Percentiles rank a stretch among this genome's conserved stretches.
These are phyloP conservation scores for Candida saitoana DNA, from an alignment of 805 yeast genomes.

Conservation along the genomic window DNA sequence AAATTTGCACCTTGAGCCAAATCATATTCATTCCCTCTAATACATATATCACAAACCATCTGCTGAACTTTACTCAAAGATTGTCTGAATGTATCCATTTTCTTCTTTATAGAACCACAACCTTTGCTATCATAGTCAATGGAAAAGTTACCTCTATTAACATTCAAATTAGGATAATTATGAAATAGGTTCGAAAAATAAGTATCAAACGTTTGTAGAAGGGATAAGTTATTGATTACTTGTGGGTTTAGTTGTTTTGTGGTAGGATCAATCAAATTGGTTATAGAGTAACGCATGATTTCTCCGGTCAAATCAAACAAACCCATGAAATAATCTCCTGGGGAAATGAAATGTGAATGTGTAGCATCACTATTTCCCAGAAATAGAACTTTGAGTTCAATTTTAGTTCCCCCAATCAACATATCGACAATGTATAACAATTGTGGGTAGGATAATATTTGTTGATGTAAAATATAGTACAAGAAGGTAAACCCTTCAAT, in stretches of 20 bases:
- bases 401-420: not conserved
- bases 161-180: slow-evolving; percentile 15
- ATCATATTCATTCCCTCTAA: slow-evolving; percentile 16
- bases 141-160: slow-evolving; percentile 16
- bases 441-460: slow-evolving; percentile 12
- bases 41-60: slow-evolving; percentile 18
- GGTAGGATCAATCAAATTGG: slow-evolving; percentile 16
- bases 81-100: slow-evolving; percentile 19
- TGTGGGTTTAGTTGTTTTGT: slow-evolving; percentile 11
- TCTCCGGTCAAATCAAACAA: slow-evolving; percentile 41
- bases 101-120: slow-evolving; percentile 14
- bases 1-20: no score
- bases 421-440: slow-evolving; percentile 8
- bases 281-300: slow-evolving; percentile 35
- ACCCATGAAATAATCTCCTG: slow-evolving; percentile 36
- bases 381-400: not conserved
- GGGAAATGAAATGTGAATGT: slow-evolving; percentile 8
- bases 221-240: slow-evolving; percentile 12
- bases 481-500: slow-evolving; percentile 23
- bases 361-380: not conserved
- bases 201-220: slow-evolving; percentile 14
- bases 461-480: slow-evolving; percentile 12
- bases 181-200: slow-evolving; percentile 10
- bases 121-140: slow-evolving; percentile 11
- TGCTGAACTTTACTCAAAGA: slow-evolving; percentile 21